phyloP scores from a whole-genome alignment of 1,139 yeast genomes.

The Hemisphaericaspora xylofermentans region DNA sequence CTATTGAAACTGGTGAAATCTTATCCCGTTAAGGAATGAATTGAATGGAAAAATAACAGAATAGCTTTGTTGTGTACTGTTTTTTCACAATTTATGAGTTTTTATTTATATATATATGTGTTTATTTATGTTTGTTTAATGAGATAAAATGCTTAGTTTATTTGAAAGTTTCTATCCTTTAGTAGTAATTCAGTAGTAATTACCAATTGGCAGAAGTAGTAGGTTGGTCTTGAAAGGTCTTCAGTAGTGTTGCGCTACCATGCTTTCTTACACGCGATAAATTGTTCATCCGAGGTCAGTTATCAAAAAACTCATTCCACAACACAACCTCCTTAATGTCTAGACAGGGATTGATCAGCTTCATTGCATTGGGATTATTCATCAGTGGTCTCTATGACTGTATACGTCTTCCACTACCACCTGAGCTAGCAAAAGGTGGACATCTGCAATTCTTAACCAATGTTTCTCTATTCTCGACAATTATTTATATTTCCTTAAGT shows the following conservation, averaged over 20 bases:
- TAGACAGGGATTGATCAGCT: conserved; percentile 8
- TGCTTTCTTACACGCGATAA: no score
- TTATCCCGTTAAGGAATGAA: conserved; percentile 26
- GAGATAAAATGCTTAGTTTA: not conserved
- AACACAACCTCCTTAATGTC: conserved; percentile 7
- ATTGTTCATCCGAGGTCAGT: no score
- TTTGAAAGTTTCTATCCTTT: not conserved
- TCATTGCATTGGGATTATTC: conserved; percentile 9
- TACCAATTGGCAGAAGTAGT: no score
- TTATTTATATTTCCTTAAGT: conserved; percentile 6
- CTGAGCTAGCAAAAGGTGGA: conserved; percentile 49
- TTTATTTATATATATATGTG: conserved; percentile 3
- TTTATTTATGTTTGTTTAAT: not conserved
- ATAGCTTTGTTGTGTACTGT: not conserved
- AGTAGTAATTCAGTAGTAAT: no score
- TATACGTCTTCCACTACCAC: conserved; percentile 30
- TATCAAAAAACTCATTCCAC: no score
- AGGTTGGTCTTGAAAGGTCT: no score
- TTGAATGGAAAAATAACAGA: not conserved
- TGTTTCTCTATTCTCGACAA: conserved; percentile 28
- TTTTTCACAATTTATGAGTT: not conserved
- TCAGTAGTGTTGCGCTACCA: no score
- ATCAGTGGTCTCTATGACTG: conserved; percentile 12
- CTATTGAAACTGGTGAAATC: conserved; percentile 25
- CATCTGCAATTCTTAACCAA: conserved; percentile 65